Evolutionary conservation across 108 stramenopile genomes (phyloP), one percentile per base, ranked within the genome.

Genomic region (Nitzschia putrida): DNA sequence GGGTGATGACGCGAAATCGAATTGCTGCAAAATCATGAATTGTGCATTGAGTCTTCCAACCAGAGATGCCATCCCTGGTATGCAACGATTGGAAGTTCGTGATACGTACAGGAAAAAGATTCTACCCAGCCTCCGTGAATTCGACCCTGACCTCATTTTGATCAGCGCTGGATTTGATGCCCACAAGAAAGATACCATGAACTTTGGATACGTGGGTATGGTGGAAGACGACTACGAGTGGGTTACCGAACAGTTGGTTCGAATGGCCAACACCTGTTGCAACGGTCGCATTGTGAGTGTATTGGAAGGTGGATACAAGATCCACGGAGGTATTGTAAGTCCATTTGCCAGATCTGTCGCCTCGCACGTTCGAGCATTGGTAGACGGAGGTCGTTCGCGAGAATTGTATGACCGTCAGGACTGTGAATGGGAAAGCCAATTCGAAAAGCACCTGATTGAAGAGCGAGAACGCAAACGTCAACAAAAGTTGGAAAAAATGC

Each of bases 101-200:
- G 94, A 95, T 79, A 79, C 88, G 3, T 95, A 95, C 74, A 82
- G 94, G n/a, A 85, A 91, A 65, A 83, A 77, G 51, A 88, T 93
- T 40, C 76, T 95, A 24, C 94, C 94, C 1, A 71, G 78, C 9
- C 53, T 95, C 21, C 64, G 88, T 22, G 94, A 93, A 45, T 98
- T 98, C 73, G 83, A 95, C 63, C 97, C 99, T 34, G 97, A 99
- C 79, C 74, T 99, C 8, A 94, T 98, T 49, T 90, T 99, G 55
- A 93, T 99, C 45, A 95, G 94, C 61, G 99, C 99, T 40, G 99
- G 99, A n/a, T 99, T 99, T 67, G 99, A 99, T 76, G 98, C 95
- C 0, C 98, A 96, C 70, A 88, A 88, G 45, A 84, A 80, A 53
- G 97, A 97, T 68, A 81, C 80, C 25, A 92, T 95, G 91, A 95